Base-by-base conservation (phyloP, 2,329 filamentous ascomycete species). In the Incumbomyces delicatus region DNA sequence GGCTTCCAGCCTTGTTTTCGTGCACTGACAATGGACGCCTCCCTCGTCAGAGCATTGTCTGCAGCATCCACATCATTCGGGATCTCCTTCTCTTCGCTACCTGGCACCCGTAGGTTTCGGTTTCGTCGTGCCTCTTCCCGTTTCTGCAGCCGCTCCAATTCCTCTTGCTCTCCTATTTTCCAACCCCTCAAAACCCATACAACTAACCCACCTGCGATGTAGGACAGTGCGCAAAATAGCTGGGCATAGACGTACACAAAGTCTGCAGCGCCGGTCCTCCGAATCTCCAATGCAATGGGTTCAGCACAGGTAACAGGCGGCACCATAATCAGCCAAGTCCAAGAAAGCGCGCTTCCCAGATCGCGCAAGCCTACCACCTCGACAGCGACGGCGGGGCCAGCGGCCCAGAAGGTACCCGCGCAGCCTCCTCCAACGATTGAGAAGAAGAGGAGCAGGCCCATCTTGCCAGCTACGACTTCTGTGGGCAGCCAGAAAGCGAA, bases 401-500 rank as follows among this genome's bases (percentile, higher is more conserved):
- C 40, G 13, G 66, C 63, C 63, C 79, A 83, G 60, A 76, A 81
- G 0, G 75, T 80, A 0, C 80, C 79, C 2, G 75, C 72, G 1
- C 81, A 71, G 1, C 68, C 68, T 2, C 80, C 80, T 1, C 73
- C 72, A 4, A 81, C 55, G 17, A 83, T 58, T 1, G 76, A 71
- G 57, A 80, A 83, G 60, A 80, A 74, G 20, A 74, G 67, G 13
- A 83, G 63, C 0, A 80, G 69, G 1, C 72, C 77, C 48, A 54
- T 53, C 3, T 50, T 46, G n/a, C 46, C 36, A 1, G 53, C 30
- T 60, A 76, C 80, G 41, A 64, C 72, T 50, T 73, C 71, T 1
- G 78, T 74, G 40, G 75, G 76, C 31, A 75, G 72, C 80, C 80
- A 84, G 29, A 83, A 70, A 0, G 76, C 67, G 17, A 84, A 68